Evolutionary conservation across 106 monocot genomes (phyloP).

Genomic region (Gastrodia elata): DNA sequence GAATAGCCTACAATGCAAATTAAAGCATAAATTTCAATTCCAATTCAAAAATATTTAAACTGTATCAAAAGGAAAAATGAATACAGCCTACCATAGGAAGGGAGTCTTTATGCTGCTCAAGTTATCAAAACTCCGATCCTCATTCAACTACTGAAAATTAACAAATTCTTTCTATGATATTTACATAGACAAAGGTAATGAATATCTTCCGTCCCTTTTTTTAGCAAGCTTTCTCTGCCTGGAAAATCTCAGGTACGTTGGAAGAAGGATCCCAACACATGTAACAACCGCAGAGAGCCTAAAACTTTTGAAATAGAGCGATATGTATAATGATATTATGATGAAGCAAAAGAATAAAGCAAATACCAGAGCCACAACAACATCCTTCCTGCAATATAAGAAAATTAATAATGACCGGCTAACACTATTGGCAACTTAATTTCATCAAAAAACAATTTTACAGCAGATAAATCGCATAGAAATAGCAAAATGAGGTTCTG

Average conservation of each 20-base stretch:
- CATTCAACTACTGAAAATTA: neutral
- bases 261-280: constrained; percentile 4
- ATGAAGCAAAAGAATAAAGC: constrained; percentile 3
- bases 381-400: constrained; percentile 5
- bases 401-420: neutral
- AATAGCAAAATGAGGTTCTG: too few species aligned
- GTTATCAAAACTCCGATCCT: neutral
- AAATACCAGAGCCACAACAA: constrained; percentile 2
- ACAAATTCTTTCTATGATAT: neutral
- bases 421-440: too few species aligned
- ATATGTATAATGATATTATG: neutral
- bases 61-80: neutral
- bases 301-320: neutral
- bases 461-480: too few species aligned
- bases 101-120: neutral
- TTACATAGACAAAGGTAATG: constrained; percentile 4
- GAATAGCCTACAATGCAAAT: neutral
- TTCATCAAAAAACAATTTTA: too few species aligned
- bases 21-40: neutral
- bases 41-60: neutral
- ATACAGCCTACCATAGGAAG: neutral
- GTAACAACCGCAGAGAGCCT: neutral
- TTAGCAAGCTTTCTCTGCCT: constrained; percentile 5
- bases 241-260: constrained; percentile 1
- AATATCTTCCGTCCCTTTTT: constrained; percentile 1